Evolutionary conservation across 371 early-diverging fungal species (phyloP).

Genomic region (Syncephalis fuscata): DNA sequence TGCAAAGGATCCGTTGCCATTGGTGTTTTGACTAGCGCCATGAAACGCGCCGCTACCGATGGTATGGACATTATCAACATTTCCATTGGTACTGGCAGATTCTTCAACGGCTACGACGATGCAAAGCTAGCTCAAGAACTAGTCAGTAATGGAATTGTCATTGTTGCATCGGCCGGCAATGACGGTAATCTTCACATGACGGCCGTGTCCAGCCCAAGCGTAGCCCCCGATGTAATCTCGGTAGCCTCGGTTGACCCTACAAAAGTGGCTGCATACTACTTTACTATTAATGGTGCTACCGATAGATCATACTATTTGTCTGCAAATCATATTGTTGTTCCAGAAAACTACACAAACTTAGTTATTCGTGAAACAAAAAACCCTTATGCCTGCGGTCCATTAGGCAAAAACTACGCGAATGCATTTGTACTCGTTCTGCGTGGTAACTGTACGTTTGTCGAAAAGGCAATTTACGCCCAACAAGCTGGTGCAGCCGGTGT

Average conservation of each 20-base stretch:
- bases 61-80: conserved; percentile 45
- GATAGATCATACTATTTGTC: no score
- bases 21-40: conserved; percentile 42
- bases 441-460: conserved; percentile 31
- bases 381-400: conserved; percentile 21
- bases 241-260: conserved; percentile 57
- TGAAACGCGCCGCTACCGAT: conserved; percentile 35
- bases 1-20: conserved; percentile 28
- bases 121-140: background rate
- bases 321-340: conserved; percentile 3
- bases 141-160: conserved; percentile 14
- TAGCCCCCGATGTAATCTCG: conserved; percentile 34
- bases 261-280: conserved; percentile 10
- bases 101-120: conserved; percentile 21
- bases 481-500: conserved; percentile 43
- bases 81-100: conserved; percentile 39
- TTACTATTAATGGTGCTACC: conserved; percentile 3
- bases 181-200: conserved; percentile 44
- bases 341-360: background rate
- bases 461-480: conserved; percentile 28
- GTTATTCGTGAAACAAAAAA: conserved; percentile 9
- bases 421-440: conserved; percentile 33
- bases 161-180: conserved; percentile 51
- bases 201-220: conserved; percentile 35
- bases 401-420: conserved; percentile 15